phyloP scores from a whole-genome alignment of 2,329 filamentous ascomycete genomes.

The Coniochaeta ligniaria region DNA sequence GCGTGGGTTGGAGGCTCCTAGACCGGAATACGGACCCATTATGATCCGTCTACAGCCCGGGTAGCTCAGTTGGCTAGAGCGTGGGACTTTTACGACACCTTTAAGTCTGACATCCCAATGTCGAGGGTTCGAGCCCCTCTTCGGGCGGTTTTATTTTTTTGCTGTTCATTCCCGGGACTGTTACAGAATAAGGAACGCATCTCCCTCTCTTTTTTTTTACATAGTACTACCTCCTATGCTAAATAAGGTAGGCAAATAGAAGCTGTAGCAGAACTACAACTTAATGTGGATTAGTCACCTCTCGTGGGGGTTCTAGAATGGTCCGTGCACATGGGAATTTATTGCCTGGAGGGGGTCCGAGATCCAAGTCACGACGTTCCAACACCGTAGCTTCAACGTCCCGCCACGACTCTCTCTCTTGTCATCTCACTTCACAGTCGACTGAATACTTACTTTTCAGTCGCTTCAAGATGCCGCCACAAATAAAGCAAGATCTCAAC shows the following conservation, averaged over 20 bases:
- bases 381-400: not conserved
- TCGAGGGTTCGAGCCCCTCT: conserved; percentile 1
- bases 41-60: not conserved
- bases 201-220: no score
- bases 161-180: not conserved
- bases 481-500: conserved; percentile 95
- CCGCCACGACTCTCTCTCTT: not conserved
- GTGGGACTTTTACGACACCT: conserved; percentile 2
- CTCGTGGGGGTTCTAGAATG: not conserved
- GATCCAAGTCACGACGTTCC: not conserved
- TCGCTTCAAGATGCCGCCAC: conserved; percentile 59
- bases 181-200: no score
- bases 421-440: not conserved
- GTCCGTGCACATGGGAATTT: not conserved
- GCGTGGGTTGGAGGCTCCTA: not conserved
- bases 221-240: no score
- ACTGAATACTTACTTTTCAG: not conserved
- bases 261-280: no score
- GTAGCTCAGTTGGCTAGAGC: conserved; percentile 3
- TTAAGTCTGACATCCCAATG: not conserved
- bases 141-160: not conserved
- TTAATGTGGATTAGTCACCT: not conserved
- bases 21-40: not conserved
- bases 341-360: not conserved
- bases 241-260: no score